phyloP scores from a whole-genome alignment of 1,284 basidiomycete species.

The Termitomyces sp. region DNA sequence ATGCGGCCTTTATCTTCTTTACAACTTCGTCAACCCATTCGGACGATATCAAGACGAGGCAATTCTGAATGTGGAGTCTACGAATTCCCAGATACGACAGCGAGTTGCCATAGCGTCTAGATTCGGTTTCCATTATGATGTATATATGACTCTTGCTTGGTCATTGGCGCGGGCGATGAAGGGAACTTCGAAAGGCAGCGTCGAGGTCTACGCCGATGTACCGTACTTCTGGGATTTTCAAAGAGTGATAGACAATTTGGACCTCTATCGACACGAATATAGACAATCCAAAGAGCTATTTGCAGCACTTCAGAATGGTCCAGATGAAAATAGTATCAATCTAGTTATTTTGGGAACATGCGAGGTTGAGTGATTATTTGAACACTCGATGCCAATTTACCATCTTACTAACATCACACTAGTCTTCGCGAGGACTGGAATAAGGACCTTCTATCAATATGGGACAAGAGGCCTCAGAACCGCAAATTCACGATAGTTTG shows the following conservation, averaged over 20 bases:
- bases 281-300: conserved; percentile 21
- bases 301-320: conserved; percentile 17
- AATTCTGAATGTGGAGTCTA: background rate
- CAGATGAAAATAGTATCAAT: conserved; percentile 25
- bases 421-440: conserved; percentile 25
- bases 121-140: conserved; percentile 32
- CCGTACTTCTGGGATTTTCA: conserved; percentile 27
- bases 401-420: background rate
- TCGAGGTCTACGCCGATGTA: conserved; percentile 26
- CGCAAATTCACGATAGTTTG: conserved; percentile 37
- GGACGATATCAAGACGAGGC: background rate
- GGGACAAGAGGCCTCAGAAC: conserved; percentile 29
- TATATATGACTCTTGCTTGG: conserved; percentile 32
- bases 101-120: conserved; percentile 27
- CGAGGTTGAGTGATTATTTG: conserved; percentile 31
- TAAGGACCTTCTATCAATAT: conserved; percentile 27
- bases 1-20: conserved; percentile 1
- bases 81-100: conserved; percentile 4
- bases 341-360: conserved; percentile 34
- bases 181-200: conserved; percentile 11
- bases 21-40: background rate
- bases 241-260: conserved; percentile 24
- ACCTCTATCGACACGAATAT: conserved; percentile 26
- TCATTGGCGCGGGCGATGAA: conserved; percentile 27
- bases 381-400: background rate